These are phyloP conservation scores for Punica granatum DNA, from an alignment of 345 rosid species.

Conservation along the genomic window DNA sequence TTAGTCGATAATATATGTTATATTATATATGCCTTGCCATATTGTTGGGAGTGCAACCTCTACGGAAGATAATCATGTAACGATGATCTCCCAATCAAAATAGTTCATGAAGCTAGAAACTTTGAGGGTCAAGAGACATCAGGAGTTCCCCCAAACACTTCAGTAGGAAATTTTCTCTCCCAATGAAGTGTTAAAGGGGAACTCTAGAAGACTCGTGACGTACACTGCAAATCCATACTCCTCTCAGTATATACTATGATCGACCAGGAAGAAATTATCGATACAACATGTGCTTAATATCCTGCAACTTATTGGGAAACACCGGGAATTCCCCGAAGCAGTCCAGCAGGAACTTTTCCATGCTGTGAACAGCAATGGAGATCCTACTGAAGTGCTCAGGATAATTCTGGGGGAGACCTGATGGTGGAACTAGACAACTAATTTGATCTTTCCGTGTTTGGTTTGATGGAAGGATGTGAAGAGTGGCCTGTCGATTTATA, in stretches of 20 bases:
- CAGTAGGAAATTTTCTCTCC: slow-evolving; percentile 16
- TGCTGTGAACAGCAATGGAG: neutral
- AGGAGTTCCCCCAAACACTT: slow-evolving; percentile 63
- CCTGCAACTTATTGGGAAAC: slow-evolving; percentile 10
- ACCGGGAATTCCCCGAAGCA: slow-evolving; percentile 55
- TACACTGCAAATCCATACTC: neutral
- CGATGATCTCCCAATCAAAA: too few species aligned
- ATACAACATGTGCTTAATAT: neutral
- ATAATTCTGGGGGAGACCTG: slow-evolving; percentile 24
- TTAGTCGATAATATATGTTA: too few species aligned
- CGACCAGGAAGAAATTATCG: neutral
- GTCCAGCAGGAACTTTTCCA: slow-evolving; percentile 21
- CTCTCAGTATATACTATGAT: neutral
- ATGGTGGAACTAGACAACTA: neutral
- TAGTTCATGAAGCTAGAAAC: too few species aligned
- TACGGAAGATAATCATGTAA: neutral
- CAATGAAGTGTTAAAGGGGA: slow-evolving; percentile 37
- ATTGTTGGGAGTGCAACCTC: neutral
- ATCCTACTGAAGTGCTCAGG: slow-evolving; percentile 34
- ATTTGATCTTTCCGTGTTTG: neutral
- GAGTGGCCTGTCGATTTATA: neutral
- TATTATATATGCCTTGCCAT: too few species aligned
- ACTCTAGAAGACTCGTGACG: slow-evolving; percentile 23
- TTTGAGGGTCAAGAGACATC: slow-evolving; percentile 25
- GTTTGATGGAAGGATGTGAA: neutral